Conservation (phyloP, 768 basidiomycete genomes). For the Hygrophoropsis aurantiaca region DNA sequence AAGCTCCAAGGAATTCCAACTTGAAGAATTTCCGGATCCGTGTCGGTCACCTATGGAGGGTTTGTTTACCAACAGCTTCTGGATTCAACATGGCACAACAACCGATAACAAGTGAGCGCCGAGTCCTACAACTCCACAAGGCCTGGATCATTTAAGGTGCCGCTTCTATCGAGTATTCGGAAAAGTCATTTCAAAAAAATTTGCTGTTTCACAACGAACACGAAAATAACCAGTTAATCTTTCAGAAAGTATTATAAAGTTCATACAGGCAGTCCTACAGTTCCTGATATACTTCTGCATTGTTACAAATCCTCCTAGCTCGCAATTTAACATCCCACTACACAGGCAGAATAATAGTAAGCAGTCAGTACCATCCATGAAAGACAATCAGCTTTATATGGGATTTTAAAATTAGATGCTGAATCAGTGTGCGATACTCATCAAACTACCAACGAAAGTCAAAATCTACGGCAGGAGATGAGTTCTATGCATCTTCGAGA, state of each 20-base stretch:
- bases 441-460: slow-evolving; percentile 93
- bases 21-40: too few species aligned
- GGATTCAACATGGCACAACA: slow-evolving; percentile 1
- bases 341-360: neutral
- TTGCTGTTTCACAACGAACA: neutral
- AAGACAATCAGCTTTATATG: too few species aligned
- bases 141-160: neutral
- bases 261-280: neutral
- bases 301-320: neutral
- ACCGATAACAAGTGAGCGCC: neutral
- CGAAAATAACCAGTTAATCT: neutral
- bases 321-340: neutral
- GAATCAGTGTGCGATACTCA: slow-evolving; percentile 59
- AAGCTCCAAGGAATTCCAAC: too few species aligned
- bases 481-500: too few species aligned
- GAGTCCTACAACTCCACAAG: neutral
- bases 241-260: neutral
- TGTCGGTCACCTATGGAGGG: too few species aligned
- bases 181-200: neutral
- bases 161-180: neutral
- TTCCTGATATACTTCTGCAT: neutral
- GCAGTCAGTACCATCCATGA: too few species aligned
- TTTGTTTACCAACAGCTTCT: slow-evolving; percentile 1
- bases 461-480: slow-evolving; percentile 59
- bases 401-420: neutral